Base-by-base conservation (phyloP, 2,329 filamentous ascomycete genomes). In the Mycocentrospora acerina region DNA sequence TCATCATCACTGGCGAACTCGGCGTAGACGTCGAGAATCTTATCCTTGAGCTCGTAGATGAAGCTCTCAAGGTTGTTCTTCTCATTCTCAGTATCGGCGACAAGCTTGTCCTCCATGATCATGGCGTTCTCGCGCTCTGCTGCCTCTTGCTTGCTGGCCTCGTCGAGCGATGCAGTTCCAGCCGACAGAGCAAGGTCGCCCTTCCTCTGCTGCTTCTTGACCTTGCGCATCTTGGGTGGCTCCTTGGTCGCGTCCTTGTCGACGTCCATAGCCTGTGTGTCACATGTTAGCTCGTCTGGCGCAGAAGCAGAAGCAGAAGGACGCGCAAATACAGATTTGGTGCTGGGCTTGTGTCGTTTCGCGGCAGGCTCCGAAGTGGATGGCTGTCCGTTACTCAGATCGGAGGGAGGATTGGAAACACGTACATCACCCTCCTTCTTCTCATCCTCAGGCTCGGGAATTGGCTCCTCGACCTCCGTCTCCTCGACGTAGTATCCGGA, bases 181-280 rank as follows among this genome's bases (percentile, higher is more conserved):
- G 87, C 80, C 42, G 87, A 83, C 53, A 98, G 85, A 47, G 90
- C 88, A 39, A 98, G 79, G 55, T 97, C 91, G 53, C 93, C 93
- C 79, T 96, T 97, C 71, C 91, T 88, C 53, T 96, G 87, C 75
- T 97, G 91, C 82, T 97, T 98, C 86, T 96, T 97, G 57, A 98
- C 88, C 77, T 96, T 97, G 67, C 91, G 86, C 37, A 83, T 95
- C 85, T 87, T 87, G 53, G 81, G 81, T 63, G 90, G 68, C 42
- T 71, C 63, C 38, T 60, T 60, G 26, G 47, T 41, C 43, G 70
- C 60, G 34, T 67, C 64, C 35, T 62, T 60, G 42, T 68, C 65
- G 22, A 67, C 64, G 35, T 68, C 65, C 65, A 68, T 68, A 29
- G 55, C 61, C 64, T 68, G 64, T 43, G 35, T 35, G 35, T 52